phyloP scores from a whole-genome alignment of 1,284 basidiomycete species.

The Coriolopsis trogii region DNA sequence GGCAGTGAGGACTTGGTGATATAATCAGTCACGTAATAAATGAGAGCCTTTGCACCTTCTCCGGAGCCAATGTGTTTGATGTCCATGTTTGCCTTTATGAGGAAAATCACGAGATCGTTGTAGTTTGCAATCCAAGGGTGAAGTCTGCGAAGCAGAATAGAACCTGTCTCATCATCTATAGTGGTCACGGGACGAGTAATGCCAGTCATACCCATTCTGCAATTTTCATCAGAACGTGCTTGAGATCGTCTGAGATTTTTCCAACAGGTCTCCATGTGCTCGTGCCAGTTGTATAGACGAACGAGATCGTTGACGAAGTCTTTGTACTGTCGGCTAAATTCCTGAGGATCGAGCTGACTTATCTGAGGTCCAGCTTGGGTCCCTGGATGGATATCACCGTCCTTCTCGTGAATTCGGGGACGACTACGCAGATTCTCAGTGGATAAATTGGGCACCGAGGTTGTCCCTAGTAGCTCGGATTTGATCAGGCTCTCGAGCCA shows the following conservation, averaged over 20 bases:
- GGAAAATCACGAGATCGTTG: conserved; percentile 24
- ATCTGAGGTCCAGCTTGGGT: background rate
- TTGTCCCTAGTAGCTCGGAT: conserved; percentile 3
- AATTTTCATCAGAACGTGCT: background rate
- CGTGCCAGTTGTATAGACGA: conserved; percentile 14
- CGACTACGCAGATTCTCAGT: background rate
- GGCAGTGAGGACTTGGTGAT: conserved; percentile 29
- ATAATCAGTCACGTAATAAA: conserved; percentile 37
- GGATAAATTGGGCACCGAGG: background rate
- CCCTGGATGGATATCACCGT: background rate
- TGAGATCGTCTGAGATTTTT: conserved; percentile 5
- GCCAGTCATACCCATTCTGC: background rate
- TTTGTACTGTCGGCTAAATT: background rate
- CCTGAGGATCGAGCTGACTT: background rate
- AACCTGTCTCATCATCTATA: conserved; percentile 13
- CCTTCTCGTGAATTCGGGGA: background rate
- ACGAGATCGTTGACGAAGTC: conserved; percentile 1
- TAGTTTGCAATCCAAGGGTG: conserved; percentile 29
- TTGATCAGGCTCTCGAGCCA: conserved; percentile 7
- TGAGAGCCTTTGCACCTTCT: conserved; percentile 30
- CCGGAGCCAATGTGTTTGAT: conserved; percentile 35
- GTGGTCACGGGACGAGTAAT: background rate
- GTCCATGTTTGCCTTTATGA: conserved; percentile 33
- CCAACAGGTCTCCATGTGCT: conserved; percentile 16
- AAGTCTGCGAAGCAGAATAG: conserved; percentile 21